phyloP scores from a whole-genome alignment of 805 yeast genomes.

The Kregervanrija pseudodelftensis region DNA sequence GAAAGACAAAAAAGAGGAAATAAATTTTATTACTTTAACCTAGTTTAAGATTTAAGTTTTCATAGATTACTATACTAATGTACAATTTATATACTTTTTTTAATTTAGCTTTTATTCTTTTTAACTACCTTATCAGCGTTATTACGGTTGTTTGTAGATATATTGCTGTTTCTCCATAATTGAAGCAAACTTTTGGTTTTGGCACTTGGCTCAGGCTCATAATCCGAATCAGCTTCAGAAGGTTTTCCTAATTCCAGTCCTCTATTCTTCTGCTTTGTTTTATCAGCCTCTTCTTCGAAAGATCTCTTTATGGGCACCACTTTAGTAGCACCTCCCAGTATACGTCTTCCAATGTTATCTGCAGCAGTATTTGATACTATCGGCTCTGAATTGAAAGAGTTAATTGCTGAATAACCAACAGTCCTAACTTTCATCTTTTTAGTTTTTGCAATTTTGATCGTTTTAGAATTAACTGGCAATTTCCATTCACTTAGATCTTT shows the following conservation, averaged over 20 bases:
- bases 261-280: slow-evolving; percentile 7
- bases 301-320: too few relatives aligned
- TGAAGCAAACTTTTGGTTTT: slow-evolving; percentile 5
- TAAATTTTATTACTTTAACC: slow-evolving; percentile 1
- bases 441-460: slow-evolving; percentile 16
- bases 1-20: slow-evolving; percentile 24
- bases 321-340: slow-evolving; percentile 15
- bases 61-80: neutral
- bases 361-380: too few relatives aligned
- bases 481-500: slow-evolving; percentile 50
- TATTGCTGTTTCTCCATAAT: slow-evolving; percentile 5
- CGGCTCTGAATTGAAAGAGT: neutral
- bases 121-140: neutral
- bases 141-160: neutral
- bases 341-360: slow-evolving; percentile 21
- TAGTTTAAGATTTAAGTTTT: neutral
- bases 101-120: neutral
- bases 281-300: slow-evolving; percentile 9
- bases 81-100: neutral
- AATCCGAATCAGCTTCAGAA: neutral
- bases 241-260: neutral
- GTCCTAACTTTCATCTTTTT: slow-evolving; percentile 13
- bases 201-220: slow-evolving; percentile 1
- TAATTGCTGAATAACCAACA: slow-evolving; percentile 26
- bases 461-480: slow-evolving; percentile 27